phyloP scores from a whole-genome alignment of 805 yeast genomes.

The Nakazawaea sp. region DNA sequence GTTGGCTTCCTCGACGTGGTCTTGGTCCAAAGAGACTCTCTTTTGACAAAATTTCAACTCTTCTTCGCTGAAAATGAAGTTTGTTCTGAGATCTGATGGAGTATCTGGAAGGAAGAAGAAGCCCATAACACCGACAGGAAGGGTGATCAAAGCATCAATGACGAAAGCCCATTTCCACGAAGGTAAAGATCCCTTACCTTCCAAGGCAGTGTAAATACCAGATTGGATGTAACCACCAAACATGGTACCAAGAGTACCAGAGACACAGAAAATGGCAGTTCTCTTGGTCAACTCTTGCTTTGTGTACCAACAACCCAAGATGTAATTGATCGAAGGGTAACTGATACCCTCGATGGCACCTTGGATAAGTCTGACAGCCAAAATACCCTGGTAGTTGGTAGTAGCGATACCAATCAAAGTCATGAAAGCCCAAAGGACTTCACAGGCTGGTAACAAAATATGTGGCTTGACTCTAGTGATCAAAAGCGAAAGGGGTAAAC shows the following conservation, averaged over 20 bases:
- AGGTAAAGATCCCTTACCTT: constrained; percentile 44
- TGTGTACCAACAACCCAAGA: constrained; percentile 51
- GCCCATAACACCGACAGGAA: constrained; percentile 52
- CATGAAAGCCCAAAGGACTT: constrained; percentile 23
- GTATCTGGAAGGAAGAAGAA: constrained; percentile 55
- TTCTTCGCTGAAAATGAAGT: constrained; percentile 31
- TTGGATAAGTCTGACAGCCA: constrained; percentile 55
- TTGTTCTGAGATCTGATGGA: constrained; percentile 25
- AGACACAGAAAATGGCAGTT: constrained; percentile 52
- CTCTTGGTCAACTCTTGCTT: constrained; percentile 50
- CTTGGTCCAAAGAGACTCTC: constrained; percentile 30
- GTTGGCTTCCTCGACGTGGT: constrained; percentile 13
- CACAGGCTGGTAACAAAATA: constrained; percentile 15
- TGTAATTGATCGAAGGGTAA: constrained; percentile 55
- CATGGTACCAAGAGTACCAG: constrained; percentile 54
- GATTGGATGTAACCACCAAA: constrained; percentile 61
- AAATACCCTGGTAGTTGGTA: constrained; percentile 34
- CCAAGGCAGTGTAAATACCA: constrained; percentile 37
- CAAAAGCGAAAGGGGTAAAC: constrained; percentile 9
- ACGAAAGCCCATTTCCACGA: constrained; percentile 77
- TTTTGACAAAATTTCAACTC: constrained; percentile 34
- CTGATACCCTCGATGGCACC: constrained; percentile 62
- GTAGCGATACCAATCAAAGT: constrained; percentile 21
- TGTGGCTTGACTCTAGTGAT: constrained; percentile 11
- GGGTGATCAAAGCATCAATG: constrained; percentile 53